These are phyloP conservation scores for Dendrocalamus sinicus DNA, from an alignment of 176 grass and related monocot species.

Conservation along the genomic window DNA sequence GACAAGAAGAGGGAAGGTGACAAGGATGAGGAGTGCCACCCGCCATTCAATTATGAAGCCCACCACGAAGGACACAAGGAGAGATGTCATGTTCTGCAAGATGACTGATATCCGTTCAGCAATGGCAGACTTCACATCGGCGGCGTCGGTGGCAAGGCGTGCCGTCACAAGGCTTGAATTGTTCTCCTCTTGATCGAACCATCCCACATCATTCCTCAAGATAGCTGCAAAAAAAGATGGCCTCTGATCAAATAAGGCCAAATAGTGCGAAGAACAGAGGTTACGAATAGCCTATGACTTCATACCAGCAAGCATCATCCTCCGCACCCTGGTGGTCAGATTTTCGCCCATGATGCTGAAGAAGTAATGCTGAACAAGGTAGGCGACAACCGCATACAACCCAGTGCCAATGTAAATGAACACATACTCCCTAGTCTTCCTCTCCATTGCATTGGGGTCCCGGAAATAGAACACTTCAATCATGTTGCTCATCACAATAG, in stretches of 20 bases:
- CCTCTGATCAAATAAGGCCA: not conserved
- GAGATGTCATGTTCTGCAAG: constrained; percentile 79
- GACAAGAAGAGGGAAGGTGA: constrained; percentile 77
- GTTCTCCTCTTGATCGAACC: constrained; percentile 87
- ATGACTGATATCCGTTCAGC: constrained; percentile 79
- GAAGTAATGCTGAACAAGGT: constrained; percentile 84
- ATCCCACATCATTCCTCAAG: constrained; percentile 76
- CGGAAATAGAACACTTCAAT: constrained; percentile 82
- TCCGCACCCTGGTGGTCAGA: constrained; percentile 73
- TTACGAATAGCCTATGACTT: not conserved
- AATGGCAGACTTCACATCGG: constrained; percentile 73
- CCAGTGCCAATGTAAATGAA: constrained; percentile 81
- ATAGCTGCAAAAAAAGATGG: constrained; percentile 46
- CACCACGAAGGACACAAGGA: constrained; percentile 74
- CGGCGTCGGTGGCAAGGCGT: constrained; percentile 59
- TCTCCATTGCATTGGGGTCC: constrained; percentile 77
- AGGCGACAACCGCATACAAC: constrained; percentile 69
- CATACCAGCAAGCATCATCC: constrained; percentile 83
- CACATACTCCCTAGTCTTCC: constrained; percentile 76
- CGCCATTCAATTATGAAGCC: constrained; percentile 80
- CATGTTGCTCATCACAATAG: constrained; percentile 88
- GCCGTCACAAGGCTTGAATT: constrained; percentile 68
- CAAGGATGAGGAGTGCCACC: constrained; percentile 71
- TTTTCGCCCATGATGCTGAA: constrained; percentile 94
- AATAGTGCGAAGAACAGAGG: not conserved